phyloP scores from a whole-genome alignment of 2,329 filamentous ascomycete genomes.

The Aspergillus fumigatiaffinis region DNA sequence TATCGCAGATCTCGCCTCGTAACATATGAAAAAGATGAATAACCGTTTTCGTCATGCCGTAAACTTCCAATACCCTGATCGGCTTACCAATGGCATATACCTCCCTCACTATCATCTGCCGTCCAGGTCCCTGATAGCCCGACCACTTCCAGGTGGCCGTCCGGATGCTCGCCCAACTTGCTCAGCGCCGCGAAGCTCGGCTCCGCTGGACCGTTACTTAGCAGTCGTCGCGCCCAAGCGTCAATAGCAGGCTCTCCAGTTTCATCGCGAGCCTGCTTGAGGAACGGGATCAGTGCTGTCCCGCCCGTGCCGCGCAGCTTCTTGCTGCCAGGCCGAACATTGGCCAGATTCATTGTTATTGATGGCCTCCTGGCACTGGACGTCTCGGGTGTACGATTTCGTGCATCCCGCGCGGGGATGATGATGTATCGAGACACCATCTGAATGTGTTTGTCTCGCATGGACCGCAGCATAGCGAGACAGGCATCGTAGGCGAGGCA shows the following conservation, averaged over 20 bases:
- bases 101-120: slow-evolving; percentile 74
- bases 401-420: slow-evolving; percentile 72
- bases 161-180: slow-evolving; percentile 51
- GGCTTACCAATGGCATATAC: slow-evolving; percentile 53
- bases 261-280: slow-evolving; percentile 95
- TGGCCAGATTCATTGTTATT: slow-evolving; percentile 52
- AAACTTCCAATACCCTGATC: background rate
- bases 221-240: slow-evolving; percentile 56
- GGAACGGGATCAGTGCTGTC: slow-evolving; percentile 87
- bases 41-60: background rate
- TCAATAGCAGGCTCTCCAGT: slow-evolving; percentile 87
- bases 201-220: slow-evolving; percentile 49
- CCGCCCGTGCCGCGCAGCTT: slow-evolving; percentile 87
- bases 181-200: slow-evolving; percentile 43
- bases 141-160: slow-evolving; percentile 55
- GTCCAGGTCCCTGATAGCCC: slow-evolving; percentile 84
- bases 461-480: slow-evolving; percentile 69
- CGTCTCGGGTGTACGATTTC: slow-evolving; percentile 57
- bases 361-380: slow-evolving; percentile 46
- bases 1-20: background rate
- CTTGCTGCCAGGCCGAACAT: slow-evolving; percentile 40
- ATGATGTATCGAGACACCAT: slow-evolving; percentile 97
- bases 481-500: slow-evolving; percentile 86
- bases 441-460: slow-evolving; percentile 92
- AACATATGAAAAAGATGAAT: background rate